Conservation (phyloP, 495 filamentous ascomycete species). For the Aspergillus sclerotioniger region DNA sequence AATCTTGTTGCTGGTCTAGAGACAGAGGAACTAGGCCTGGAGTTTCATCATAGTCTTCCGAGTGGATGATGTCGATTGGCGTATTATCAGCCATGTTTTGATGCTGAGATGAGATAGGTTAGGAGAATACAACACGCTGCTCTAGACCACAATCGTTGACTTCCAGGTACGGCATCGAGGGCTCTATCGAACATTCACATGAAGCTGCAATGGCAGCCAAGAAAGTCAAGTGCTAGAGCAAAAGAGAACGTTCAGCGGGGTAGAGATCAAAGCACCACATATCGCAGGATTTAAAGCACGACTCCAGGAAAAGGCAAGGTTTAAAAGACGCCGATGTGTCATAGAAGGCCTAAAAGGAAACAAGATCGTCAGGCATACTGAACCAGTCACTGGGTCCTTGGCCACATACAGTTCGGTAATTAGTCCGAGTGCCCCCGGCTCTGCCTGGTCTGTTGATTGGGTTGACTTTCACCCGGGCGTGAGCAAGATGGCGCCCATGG, state of each 20-base stretch:
- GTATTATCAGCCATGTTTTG: constrained; percentile 35
- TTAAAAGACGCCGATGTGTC: constrained; percentile 15
- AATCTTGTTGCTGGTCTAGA: constrained; percentile 12
- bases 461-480: neutral
- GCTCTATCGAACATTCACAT: neutral
- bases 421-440: constrained; percentile 4
- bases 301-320: neutral
- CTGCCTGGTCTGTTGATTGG: neutral
- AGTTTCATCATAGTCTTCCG: constrained; percentile 26
- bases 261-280: too few species aligned
- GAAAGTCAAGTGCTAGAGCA: neutral
- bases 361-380: constrained; percentile 7
- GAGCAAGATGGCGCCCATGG: neutral
- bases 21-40: constrained; percentile 10
- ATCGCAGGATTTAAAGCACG: neutral
- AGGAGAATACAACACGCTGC: neutral
- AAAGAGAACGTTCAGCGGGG: neutral
- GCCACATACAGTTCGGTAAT: constrained; percentile 10
- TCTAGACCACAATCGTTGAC: neutral
- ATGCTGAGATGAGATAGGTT: neutral
- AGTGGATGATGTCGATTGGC: constrained; percentile 37
- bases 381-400: constrained; percentile 3
- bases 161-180: neutral
- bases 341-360: constrained; percentile 11
- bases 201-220: neutral